Evolutionary conservation across 2,329 filamentous ascomycete genomes (phyloP).

Genomic region (Alternaria triticimaculans): DNA sequence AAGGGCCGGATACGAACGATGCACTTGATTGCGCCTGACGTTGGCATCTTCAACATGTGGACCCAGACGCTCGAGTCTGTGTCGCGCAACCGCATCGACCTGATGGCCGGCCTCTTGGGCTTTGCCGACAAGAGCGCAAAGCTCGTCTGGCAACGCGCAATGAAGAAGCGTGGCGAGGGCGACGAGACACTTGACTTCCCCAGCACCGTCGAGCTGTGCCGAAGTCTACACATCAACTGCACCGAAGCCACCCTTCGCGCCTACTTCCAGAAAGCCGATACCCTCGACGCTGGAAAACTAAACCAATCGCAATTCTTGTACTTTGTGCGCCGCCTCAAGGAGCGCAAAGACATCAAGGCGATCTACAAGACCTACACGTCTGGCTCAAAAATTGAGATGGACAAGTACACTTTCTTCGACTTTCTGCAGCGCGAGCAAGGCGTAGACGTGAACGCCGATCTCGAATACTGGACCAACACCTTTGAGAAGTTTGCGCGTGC

Average conservation of each 20-base stretch:
- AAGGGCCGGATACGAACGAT: conserved; percentile 80
- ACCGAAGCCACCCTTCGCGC: conserved; percentile 74
- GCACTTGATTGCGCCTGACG: conserved; percentile 82
- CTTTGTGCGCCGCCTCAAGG: conserved; percentile 83
- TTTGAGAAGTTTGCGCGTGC: conserved; percentile 71
- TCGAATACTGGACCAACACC: conserved; percentile 70
- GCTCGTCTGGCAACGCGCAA: conserved; percentile 85
- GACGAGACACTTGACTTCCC: conserved; percentile 77
- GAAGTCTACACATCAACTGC: conserved; percentile 90
- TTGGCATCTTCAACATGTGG: conserved; percentile 78
- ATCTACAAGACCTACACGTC: conserved; percentile 69
- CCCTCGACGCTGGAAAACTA: conserved; percentile 68
- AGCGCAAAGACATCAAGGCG: conserved; percentile 77
- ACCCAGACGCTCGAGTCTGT: conserved; percentile 83
- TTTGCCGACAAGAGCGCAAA: conserved; percentile 77
- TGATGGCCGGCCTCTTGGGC: conserved; percentile 87
- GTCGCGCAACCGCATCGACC: conserved; percentile 82
- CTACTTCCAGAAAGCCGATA: conserved; percentile 77
- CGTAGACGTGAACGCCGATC: conserved; percentile 74
- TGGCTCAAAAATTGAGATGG: conserved; percentile 69
- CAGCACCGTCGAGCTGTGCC: conserved; percentile 83
- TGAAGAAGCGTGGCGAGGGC: conserved; percentile 68
- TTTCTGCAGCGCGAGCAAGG: conserved; percentile 79
- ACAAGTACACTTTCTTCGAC: conserved; percentile 72
- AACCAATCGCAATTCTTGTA: conserved; percentile 82